Percentiles rank a stretch among this genome's conserved stretches.
phyloP scores from a whole-genome alignment of 371 early-diverging fungal genomes.

The Apophysomyces elegans region DNA sequence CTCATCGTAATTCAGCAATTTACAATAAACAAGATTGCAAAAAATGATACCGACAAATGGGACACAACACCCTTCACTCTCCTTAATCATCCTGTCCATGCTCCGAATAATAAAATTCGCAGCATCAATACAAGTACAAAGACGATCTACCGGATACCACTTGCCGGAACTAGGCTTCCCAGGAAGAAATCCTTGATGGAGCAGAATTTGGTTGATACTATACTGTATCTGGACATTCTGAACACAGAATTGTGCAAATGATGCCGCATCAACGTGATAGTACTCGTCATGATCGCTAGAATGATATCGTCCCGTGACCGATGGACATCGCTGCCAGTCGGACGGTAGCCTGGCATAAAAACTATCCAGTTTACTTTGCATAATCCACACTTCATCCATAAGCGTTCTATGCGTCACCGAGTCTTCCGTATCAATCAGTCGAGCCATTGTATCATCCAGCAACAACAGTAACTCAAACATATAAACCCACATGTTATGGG shows the following conservation, averaged over 20 bases:
- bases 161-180: conserved; percentile 27
- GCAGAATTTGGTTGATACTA: conserved; percentile 44
- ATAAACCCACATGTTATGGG: conserved; percentile 26
- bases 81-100: conserved; percentile 35
- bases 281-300: conserved; percentile 1
- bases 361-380: conserved; percentile 14
- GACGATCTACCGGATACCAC: conserved; percentile 27
- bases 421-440: conserved; percentile 15
- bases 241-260: conserved; percentile 37
- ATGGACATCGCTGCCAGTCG: conserved; percentile 15
- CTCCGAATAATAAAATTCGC: conserved; percentile 42
- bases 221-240: conserved; percentile 37
- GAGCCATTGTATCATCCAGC: conserved; percentile 25
- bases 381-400: conserved; percentile 4
- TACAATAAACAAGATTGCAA: conserved; percentile 44
- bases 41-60: conserved; percentile 44
- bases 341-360: conserved; percentile 19
- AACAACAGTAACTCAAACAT: conserved; percentile 20
- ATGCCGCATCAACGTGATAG: conserved; percentile 25
- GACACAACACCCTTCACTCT: conserved; percentile 36
- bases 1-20: conserved; percentile 32
- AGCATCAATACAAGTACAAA: conserved; percentile 40
- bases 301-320: background rate
- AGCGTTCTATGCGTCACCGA: conserved; percentile 6
- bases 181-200: conserved; percentile 43